Percentiles rank a stretch among this genome's conserved stretches.
Evolutionary conservation across 1,139 yeast genomes (phyloP).

Genomic region (Hyphopichia fennica): DNA sequence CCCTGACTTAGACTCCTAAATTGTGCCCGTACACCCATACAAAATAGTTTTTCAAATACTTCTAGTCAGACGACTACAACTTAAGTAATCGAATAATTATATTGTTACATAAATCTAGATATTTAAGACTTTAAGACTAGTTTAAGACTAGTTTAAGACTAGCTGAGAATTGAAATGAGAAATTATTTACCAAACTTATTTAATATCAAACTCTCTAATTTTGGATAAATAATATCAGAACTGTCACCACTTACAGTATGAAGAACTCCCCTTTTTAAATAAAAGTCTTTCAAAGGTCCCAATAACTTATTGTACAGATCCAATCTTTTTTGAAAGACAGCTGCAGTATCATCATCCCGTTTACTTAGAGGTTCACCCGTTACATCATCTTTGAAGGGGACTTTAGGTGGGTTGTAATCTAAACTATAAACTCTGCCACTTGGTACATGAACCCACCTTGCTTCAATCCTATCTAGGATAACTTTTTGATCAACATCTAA

Average conservation of each 20-base stretch:
- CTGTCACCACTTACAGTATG: conserved; percentile 69
- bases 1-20: too few species aligned
- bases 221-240: conserved; percentile 81
- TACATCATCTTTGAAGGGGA: conserved; percentile 76
- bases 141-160: too few species aligned
- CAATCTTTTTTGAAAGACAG: conserved; percentile 66
- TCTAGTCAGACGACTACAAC: too few species aligned
- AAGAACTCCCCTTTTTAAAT: conserved; percentile 52
- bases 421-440: conserved; percentile 87
- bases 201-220: conserved; percentile 47
- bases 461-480: conserved; percentile 77
- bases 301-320: conserved; percentile 61
- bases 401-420: conserved; percentile 86
- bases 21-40: too few species aligned
- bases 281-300: conserved; percentile 64
- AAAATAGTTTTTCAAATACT: too few species aligned
- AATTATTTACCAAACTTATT: conserved; percentile 18
- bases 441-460: conserved; percentile 79
- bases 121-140: too few species aligned
- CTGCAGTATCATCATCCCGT: conserved; percentile 76
- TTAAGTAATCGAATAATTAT: too few species aligned
- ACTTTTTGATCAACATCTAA: conserved; percentile 79
- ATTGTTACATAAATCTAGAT: too few species aligned
- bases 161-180: too few species aligned
- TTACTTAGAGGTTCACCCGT: conserved; percentile 85